These are phyloP conservation scores for Ensete glaucum DNA, from an alignment of 176 grass and related monocot genomes.

Conservation along the genomic window DNA sequence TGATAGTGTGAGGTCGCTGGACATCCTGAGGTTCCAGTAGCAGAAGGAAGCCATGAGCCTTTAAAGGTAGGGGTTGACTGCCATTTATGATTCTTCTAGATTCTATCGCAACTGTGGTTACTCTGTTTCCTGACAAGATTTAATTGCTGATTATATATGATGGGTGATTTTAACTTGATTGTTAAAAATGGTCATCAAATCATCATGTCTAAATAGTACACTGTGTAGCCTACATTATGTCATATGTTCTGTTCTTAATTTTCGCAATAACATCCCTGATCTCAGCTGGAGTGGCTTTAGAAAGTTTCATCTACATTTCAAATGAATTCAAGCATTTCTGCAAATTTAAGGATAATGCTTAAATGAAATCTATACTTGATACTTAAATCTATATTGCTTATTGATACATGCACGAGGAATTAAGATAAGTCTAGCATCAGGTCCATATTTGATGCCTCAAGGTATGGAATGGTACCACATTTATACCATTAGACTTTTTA, in stretches of 20 bases:
- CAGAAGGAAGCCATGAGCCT: conserved; percentile 62
- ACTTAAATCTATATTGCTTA: too few species aligned
- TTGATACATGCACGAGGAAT: too few species aligned
- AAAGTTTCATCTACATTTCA: background rate
- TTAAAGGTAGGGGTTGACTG: conserved; percentile 36
- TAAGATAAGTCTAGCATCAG: too few species aligned
- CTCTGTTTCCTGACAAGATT: background rate
- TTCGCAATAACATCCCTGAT: background rate
- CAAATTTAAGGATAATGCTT: too few species aligned
- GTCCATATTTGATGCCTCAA: too few species aligned
- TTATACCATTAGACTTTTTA: too few species aligned
- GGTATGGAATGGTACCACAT: too few species aligned
- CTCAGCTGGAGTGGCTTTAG: background rate
- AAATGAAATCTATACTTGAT: too few species aligned
- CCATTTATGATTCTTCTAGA: background rate
- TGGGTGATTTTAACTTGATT: background rate
- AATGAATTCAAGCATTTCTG: too few species aligned
- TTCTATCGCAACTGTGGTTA: background rate
- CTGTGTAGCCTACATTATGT: background rate
- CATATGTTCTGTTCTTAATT: background rate
- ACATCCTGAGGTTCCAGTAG: conserved; percentile 55
- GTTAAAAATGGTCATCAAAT: background rate
- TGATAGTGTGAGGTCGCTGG: conserved; percentile 77
- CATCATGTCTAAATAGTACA: background rate
- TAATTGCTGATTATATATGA: background rate